Conservation (phyloP, 805 yeast species). For the Saccharomycopsis lassenensis region DNA sequence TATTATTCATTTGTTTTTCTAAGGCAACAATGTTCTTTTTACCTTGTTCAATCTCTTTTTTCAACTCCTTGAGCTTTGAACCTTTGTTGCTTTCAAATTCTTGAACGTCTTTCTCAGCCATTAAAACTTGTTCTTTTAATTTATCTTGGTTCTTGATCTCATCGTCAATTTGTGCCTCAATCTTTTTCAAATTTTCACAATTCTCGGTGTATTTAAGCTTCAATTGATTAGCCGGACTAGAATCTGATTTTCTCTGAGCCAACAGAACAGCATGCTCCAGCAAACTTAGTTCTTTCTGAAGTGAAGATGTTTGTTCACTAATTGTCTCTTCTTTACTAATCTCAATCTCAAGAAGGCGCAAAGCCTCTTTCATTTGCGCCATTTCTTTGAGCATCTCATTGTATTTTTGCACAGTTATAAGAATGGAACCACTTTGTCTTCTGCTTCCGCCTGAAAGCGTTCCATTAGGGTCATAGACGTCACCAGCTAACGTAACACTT, state of each 20-base stretch:
- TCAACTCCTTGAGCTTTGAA: slow-evolving; percentile 58
- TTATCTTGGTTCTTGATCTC: slow-evolving; percentile 25
- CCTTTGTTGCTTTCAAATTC: slow-evolving; percentile 78
- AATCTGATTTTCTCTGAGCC: slow-evolving; percentile 42
- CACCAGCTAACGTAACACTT: slow-evolving; percentile 87
- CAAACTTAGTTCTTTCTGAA: slow-evolving; percentile 49
- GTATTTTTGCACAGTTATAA: slow-evolving; percentile 56
- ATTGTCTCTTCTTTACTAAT: slow-evolving; percentile 33
- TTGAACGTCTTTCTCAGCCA: slow-evolving; percentile 62
- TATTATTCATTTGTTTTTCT: slow-evolving; percentile 33
- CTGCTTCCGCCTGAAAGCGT: slow-evolving; percentile 93
- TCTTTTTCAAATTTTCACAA: slow-evolving; percentile 32
- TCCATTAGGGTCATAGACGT: slow-evolving; percentile 92
- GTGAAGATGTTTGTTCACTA: slow-evolving; percentile 37
- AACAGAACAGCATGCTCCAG: slow-evolving; percentile 49
- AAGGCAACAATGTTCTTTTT: slow-evolving; percentile 25
- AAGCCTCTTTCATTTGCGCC: slow-evolving; percentile 31
- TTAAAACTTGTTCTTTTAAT: slow-evolving; percentile 34
- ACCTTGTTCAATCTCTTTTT: slow-evolving; percentile 38
- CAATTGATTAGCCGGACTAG: slow-evolving; percentile 46
- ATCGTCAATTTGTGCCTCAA: slow-evolving; percentile 29
- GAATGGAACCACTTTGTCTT: slow-evolving; percentile 42
- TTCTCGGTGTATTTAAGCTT: slow-evolving; percentile 39
- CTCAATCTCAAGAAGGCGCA: slow-evolving; percentile 30
- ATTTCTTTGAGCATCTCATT: slow-evolving; percentile 35